A percentile compares a stretch with the other conserved stretches of the same genome.
These are phyloP conservation scores for Isabelozyma heimii DNA, from an alignment of 805 yeast genomes.

Conservation along the genomic window DNA sequence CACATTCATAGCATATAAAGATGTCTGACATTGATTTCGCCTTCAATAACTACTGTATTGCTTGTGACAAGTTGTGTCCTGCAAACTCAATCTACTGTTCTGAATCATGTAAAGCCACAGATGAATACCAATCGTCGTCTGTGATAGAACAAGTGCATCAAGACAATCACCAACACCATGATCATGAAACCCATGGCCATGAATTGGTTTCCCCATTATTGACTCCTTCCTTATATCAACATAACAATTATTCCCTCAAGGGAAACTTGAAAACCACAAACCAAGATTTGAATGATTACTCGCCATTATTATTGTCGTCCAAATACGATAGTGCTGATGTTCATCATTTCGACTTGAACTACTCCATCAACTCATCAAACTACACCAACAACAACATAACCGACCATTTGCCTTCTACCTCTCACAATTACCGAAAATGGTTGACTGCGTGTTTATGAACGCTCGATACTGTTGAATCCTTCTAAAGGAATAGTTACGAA, in stretches of 20 bases:
- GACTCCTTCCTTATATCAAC: slow-evolving; percentile 32
- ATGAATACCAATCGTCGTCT: slow-evolving; percentile 22
- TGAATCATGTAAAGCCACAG: slow-evolving; percentile 29
- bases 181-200: not conserved
- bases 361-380: slow-evolving; percentile 21
- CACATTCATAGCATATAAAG: not conserved
- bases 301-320: slow-evolving; percentile 22
- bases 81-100: slow-evolving; percentile 24
- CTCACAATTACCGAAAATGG: slow-evolving; percentile 40
- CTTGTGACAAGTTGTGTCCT: slow-evolving; percentile 30
- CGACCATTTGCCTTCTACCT: slow-evolving; percentile 23
- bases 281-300: slow-evolving; percentile 5
- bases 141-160: slow-evolving; percentile 8
- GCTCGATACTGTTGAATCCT: slow-evolving; percentile 1
- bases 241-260: slow-evolving; percentile 7
- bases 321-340: slow-evolving; percentile 7
- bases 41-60: slow-evolving; percentile 37
- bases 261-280: not conserved
- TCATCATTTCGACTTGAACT: slow-evolving; percentile 33
- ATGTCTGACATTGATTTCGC: slow-evolving; percentile 33
- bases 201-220: slow-evolving; percentile 35
- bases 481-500: not conserved
- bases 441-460: slow-evolving; percentile 28
- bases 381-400: slow-evolving; percentile 8
- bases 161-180: slow-evolving; percentile 7